Percentiles rank a stretch among this genome's conserved stretches.
Conservation (phyloP, 2,329 filamentous ascomycete genomes). For the Penicillium rolfsii region DNA sequence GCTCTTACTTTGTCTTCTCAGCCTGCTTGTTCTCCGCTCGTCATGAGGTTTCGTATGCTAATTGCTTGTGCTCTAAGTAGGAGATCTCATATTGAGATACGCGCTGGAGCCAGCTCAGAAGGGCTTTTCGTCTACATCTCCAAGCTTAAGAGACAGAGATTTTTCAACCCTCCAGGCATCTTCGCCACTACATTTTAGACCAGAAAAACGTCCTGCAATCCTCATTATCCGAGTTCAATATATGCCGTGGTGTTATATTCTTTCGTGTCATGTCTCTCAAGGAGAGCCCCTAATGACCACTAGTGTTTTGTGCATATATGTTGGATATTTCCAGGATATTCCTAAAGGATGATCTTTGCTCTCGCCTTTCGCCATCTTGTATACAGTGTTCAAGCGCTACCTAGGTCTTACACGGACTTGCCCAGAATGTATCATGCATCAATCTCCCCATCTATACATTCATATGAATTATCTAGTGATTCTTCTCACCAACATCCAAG, state of each 20-base stretch:
- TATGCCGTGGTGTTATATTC: not conserved
- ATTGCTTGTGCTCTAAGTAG: not conserved
- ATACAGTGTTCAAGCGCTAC: not conserved
- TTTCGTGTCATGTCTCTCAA: not conserved
- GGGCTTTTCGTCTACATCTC: no score
- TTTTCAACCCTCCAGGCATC: not conserved
- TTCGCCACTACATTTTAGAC: not conserved
- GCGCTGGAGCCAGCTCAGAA: not conserved
- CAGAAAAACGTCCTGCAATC: not conserved
- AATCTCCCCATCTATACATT: not conserved
- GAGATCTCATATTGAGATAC: not conserved
- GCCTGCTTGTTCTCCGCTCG: not conserved
- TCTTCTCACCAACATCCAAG: conserved; percentile 63
- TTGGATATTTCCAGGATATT: not conserved
- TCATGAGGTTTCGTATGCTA: not conserved
- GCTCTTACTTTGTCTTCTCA: not conserved
- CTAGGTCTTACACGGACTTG: not conserved
- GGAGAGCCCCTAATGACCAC: not conserved
- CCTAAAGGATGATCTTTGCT: not conserved
- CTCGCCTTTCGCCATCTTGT: not conserved
- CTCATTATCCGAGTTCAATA: not conserved
- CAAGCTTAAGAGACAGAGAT: not conserved
- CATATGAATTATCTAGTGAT: conserved; percentile 23
- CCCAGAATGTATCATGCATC: not conserved
- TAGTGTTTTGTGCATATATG: not conserved